These are phyloP conservation scores for Dysphania ambrosioides DNA, from an alignment of 148 eudicot genomes.

Conservation along the genomic window DNA sequence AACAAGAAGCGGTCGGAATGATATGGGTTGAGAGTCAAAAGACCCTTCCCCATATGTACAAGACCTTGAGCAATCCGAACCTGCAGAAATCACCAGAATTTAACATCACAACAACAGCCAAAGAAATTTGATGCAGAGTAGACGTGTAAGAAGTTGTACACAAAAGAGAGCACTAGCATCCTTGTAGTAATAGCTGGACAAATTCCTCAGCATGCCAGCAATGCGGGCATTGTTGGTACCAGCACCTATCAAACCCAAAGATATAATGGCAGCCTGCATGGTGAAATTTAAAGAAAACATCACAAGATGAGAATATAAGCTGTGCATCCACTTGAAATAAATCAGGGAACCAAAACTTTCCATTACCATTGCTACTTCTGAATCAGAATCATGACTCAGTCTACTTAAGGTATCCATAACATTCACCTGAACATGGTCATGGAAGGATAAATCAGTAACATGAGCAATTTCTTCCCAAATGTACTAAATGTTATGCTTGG, in stretches of 20 bases:
- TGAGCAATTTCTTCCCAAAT: neutral
- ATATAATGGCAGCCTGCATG: conserved; percentile 84
- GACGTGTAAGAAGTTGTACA: conserved; percentile 39
- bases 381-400: conserved; percentile 88
- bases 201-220: conserved; percentile 92
- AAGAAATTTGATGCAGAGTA: neutral
- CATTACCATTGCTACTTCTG: conserved; percentile 85
- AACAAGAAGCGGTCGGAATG: conserved; percentile 86
- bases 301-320: neutral
- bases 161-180: conserved; percentile 83
- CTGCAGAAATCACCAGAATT: conserved; percentile 35
- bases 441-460: conserved; percentile 8
- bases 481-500: neutral
- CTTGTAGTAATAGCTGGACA: conserved; percentile 89
- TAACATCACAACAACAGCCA: conserved; percentile 4
- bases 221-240: conserved; percentile 98
- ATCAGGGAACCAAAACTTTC: neutral
- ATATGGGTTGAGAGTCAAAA: conserved; percentile 83
- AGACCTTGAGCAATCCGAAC: conserved; percentile 98
- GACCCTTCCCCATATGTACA: conserved; percentile 91
- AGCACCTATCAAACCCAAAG: conserved; percentile 93
- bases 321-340: neutral
- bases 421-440: conserved; percentile 54
- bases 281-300: neutral
- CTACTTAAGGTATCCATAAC: conserved; percentile 97